Conservation (phyloP, 2,329 filamentous ascomycete genomes). For the Tolypocladium ovalisporum region DNA sequence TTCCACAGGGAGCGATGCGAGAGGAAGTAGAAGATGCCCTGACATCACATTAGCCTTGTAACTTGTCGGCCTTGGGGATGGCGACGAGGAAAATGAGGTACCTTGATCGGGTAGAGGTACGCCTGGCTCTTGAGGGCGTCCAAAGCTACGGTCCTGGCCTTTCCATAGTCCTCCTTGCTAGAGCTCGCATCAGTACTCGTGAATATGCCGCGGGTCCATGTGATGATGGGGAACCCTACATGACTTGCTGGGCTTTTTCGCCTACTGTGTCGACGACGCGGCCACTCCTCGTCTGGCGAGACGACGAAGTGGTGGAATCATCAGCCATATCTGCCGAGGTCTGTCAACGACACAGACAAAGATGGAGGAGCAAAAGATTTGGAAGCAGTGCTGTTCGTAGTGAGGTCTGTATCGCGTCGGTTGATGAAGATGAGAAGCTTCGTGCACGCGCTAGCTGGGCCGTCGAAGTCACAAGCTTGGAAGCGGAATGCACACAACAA, state of each 20-base stretch:
- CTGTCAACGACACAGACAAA: not conserved
- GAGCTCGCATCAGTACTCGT: not conserved
- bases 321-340: not conserved
- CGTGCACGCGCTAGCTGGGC: not conserved
- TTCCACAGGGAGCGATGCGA: slow-evolving; percentile 46
- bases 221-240: slow-evolving; percentile 21
- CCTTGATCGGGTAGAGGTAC: slow-evolving; percentile 75
- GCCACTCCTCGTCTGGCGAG: slow-evolving; percentile 12
- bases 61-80: not conserved
- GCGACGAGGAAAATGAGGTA: not conserved
- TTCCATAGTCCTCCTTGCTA: slow-evolving; percentile 60
- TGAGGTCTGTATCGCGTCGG: not conserved
- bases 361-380: fast-evolving
- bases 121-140: slow-evolving; percentile 66
- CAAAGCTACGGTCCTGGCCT: slow-evolving; percentile 50
- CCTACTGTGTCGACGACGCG: slow-evolving; percentile 28
- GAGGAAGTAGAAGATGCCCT: slow-evolving; percentile 51
- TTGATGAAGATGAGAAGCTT: not conserved
- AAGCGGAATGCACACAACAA: not conserved
- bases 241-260: slow-evolving; percentile 37
- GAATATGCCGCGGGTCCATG: too few species aligned
- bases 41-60: not conserved
- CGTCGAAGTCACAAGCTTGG: not conserved
- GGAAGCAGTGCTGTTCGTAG: too few species aligned
- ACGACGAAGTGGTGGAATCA: slow-evolving; percentile 7